Percentiles rank a stretch among this genome's conserved stretches.
phyloP scores from a whole-genome alignment of 2,329 filamentous ascomycete species.

The Phyllosticta ampelicida region DNA sequence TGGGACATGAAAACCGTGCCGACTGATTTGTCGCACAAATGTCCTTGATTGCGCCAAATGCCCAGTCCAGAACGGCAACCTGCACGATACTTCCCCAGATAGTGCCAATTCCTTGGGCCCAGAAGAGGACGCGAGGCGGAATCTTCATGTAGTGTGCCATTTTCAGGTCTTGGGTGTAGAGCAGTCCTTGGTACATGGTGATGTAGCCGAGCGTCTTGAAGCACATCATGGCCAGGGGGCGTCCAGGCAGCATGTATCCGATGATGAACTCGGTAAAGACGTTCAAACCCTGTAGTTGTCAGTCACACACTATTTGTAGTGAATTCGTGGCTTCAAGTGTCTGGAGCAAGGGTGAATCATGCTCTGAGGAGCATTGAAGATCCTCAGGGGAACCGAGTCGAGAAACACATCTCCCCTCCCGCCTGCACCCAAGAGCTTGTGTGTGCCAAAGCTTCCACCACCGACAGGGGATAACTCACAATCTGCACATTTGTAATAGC shows the following conservation, averaged over 20 bases:
- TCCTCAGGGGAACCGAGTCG: too few relatives aligned
- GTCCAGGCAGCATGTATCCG: constrained; percentile 48
- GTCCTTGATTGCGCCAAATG: constrained; percentile 27
- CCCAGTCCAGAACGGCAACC: constrained; percentile 27
- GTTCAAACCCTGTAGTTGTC: constrained; percentile 31
- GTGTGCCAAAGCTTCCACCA: too few relatives aligned
- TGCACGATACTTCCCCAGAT: constrained; percentile 21
- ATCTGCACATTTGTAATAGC: constrained; percentile 9
- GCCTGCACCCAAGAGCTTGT: too few relatives aligned
- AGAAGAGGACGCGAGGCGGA: constrained; percentile 41
- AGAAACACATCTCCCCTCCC: too few relatives aligned
- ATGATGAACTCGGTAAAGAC: constrained; percentile 45
- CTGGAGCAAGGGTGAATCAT: too few relatives aligned
- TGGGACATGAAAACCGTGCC: constrained; percentile 50
- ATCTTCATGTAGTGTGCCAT: constrained; percentile 35
- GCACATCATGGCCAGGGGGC: constrained; percentile 51
- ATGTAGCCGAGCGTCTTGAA: constrained; percentile 22
- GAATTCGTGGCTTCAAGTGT: neutral
- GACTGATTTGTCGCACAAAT: constrained; percentile 30
- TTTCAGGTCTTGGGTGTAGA: constrained; percentile 7
- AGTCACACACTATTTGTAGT: neutral
- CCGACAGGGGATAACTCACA: neutral
- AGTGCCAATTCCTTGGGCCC: constrained; percentile 40
- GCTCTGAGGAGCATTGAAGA: too few relatives aligned
- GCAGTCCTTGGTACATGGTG: constrained; percentile 13